Percentiles rank a stretch among this genome's conserved stretches.
phyloP scores from a whole-genome alignment of 495 filamentous ascomycete species.

The Zalerion maritima region DNA sequence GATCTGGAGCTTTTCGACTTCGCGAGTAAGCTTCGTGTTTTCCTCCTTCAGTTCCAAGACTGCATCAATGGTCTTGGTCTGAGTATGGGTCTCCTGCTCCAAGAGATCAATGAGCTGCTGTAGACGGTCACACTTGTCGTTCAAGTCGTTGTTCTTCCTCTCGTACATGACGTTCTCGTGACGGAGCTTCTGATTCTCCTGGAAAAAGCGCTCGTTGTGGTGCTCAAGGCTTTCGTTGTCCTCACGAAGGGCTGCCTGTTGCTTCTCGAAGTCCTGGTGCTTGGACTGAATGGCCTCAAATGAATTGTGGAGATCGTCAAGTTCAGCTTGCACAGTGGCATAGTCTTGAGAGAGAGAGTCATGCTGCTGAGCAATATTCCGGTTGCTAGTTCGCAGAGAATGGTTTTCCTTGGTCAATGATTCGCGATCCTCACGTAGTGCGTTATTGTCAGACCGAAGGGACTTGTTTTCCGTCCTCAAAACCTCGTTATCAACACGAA shows the following conservation, averaged over 20 bases:
- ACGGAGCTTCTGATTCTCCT: slow-evolving; percentile 30
- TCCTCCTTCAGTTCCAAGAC: no score
- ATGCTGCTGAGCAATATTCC: slow-evolving; percentile 15
- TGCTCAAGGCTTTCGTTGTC: slow-evolving; percentile 29
- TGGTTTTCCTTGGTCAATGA: slow-evolving; percentile 14
- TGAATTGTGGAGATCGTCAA: slow-evolving; percentile 19
- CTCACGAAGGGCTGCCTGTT: slow-evolving; percentile 23
- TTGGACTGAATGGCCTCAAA: slow-evolving; percentile 19
- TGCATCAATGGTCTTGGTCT: no score
- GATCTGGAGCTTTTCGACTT: no score
- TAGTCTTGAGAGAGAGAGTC: slow-evolving; percentile 23
- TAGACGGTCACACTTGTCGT: background rate
- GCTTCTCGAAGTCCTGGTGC: slow-evolving; percentile 15
- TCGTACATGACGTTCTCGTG: slow-evolving; percentile 21
- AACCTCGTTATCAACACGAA: slow-evolving; percentile 18
- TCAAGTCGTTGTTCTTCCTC: slow-evolving; percentile 6
- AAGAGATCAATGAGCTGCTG: no score
- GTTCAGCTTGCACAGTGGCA: slow-evolving; percentile 18
- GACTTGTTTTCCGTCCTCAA: slow-evolving; percentile 20
- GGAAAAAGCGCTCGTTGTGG: slow-evolving; percentile 31
- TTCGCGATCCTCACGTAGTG: slow-evolving; percentile 13
- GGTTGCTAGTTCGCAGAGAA: slow-evolving; percentile 14
- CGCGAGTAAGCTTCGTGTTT: no score
- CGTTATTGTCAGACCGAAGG: slow-evolving; percentile 19
- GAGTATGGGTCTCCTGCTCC: no score